Evolutionary conservation across 225 moss, liverwort and hornwort genomes (phyloP).

Genomic region (Marchantia paleacea): DNA sequence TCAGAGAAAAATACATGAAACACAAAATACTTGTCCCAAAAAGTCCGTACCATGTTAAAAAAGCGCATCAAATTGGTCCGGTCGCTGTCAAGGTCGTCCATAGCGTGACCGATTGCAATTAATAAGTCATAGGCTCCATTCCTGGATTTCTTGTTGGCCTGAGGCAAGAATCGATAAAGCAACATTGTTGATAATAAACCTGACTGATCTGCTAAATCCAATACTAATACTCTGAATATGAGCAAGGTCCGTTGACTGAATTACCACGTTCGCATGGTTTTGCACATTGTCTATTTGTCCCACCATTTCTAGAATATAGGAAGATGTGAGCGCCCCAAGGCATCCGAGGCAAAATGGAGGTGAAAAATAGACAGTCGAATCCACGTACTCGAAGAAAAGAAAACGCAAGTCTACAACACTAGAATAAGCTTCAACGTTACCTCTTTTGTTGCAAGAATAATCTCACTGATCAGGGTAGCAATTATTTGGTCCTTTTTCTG

Average conservation of each 20-base stretch:
- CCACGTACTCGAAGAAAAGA: neutral
- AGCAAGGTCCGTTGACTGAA: too few species aligned
- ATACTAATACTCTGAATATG: too few species aligned
- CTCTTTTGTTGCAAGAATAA: constrained; percentile 93
- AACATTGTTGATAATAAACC: neutral
- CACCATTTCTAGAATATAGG: too few species aligned
- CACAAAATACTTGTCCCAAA: neutral
- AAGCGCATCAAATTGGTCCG: constrained; percentile 73
- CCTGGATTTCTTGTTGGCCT: constrained; percentile 94
- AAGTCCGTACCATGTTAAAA: constrained; percentile 66
- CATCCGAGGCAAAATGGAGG: too few species aligned
- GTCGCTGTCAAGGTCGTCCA: constrained; percentile 67
- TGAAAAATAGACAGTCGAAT: too few species aligned
- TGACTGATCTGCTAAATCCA: too few species aligned
- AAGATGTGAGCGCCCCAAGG: too few species aligned
- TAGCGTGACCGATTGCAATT: constrained; percentile 81
- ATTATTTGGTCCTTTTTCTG: constrained; percentile 84
- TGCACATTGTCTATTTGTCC: too few species aligned
- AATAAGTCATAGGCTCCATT: constrained; percentile 90
- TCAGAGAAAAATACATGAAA: neutral
- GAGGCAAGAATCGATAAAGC: neutral
- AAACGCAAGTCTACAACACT: too few species aligned
- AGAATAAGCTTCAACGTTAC: constrained; percentile 21
- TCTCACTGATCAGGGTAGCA: constrained; percentile 83
- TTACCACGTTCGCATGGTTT: too few species aligned